phyloP scores from a whole-genome alignment of 1,284 basidiomycete genomes.

The Sporisorium scitamineum region DNA sequence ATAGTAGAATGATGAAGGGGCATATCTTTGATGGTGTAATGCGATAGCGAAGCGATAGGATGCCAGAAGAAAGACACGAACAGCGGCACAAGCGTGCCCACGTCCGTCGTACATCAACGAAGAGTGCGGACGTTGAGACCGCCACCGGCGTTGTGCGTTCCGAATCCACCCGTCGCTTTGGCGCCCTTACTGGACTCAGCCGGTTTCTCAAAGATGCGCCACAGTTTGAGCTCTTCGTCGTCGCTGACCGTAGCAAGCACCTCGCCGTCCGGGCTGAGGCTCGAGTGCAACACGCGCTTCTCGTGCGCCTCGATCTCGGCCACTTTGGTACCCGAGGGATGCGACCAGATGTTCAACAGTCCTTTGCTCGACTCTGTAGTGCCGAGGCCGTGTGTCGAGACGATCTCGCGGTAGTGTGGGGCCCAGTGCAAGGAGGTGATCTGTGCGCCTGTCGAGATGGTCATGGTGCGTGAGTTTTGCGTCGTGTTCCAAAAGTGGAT shows the following conservation, averaged over 20 bases:
- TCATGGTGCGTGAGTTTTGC: slow-evolving; percentile 62
- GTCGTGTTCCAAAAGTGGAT: slow-evolving; percentile 84
- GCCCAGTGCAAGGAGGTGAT: slow-evolving; percentile 93
- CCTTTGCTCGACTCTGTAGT: slow-evolving; percentile 58
- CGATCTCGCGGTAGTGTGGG: slow-evolving; percentile 87
- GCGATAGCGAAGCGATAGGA: not conserved
- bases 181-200: slow-evolving; percentile 44
- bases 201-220: slow-evolving; percentile 66
- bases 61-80: not conserved
- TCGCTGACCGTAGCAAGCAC: slow-evolving; percentile 65
- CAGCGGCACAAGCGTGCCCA: not conserved
- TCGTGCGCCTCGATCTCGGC: slow-evolving; percentile 67
- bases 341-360: slow-evolving; percentile 64
- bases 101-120: slow-evolving; percentile 12
- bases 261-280: slow-evolving; percentile 66
- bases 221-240: slow-evolving; percentile 68
- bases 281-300: slow-evolving; percentile 59
- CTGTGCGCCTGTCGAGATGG: slow-evolving; percentile 75
- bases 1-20: not conserved
- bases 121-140: slow-evolving; percentile 40
- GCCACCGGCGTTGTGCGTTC: slow-evolving; percentile 20
- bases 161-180: slow-evolving; percentile 25
- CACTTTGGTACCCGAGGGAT: slow-evolving; percentile 62
- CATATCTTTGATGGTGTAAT: not conserved
- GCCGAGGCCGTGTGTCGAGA: slow-evolving; percentile 84